Base-by-base conservation (phyloP, 768 basidiomycete genomes). In the Phaeolepiota aurea region DNA sequence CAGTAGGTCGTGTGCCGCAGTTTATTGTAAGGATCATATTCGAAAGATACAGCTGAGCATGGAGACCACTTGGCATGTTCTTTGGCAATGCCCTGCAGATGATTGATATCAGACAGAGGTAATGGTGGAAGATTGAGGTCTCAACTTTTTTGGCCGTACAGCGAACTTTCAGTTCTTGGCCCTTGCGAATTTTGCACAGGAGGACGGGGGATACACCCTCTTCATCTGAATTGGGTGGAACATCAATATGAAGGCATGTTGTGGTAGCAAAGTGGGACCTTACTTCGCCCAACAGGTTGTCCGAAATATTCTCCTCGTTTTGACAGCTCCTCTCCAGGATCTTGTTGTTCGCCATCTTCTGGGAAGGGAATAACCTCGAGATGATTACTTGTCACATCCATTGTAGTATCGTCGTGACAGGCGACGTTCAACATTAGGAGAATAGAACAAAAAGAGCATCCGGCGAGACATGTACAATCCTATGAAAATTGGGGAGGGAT, bases 11-110 rank as follows among this genome's bases (percentile, higher is more conserved):
- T 98, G 62, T 99, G 96, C 40, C 92, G 79, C 21, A 99, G 71
- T 59, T 91, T 91, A 66, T 99, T 99, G 69, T 97, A 76, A 10
- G 96, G 96, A 61, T 99, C 96, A 48, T 99, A 99, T 65, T 99
- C 96, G 48, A 94, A 98, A 5, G 83, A 79, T 13, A 99, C 82
- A 5, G 96, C 91, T 1, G 91, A 87, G 45, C 92, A 87, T 10
- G 96, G 94, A 0, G 91, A 94, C 90, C 94, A 99, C 64, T 99
- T 99, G 10, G 96, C 92, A 56, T 99, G 96, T 58, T 96, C 91
- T 68, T 97, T 97, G 3, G 94, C 91, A 44, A 96, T 83, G 31
- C 94, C 94, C 94, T 97, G 53, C 14, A 32, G 32, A 22, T 43
- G 15, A 20, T 42, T 40, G 32, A 42, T 41, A 23, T 5, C 9